Percentiles rank a stretch among this genome's conserved stretches.
phyloP scores from a whole-genome alignment of 345 rosid genomes.

The Eucalyptus marginata region DNA sequence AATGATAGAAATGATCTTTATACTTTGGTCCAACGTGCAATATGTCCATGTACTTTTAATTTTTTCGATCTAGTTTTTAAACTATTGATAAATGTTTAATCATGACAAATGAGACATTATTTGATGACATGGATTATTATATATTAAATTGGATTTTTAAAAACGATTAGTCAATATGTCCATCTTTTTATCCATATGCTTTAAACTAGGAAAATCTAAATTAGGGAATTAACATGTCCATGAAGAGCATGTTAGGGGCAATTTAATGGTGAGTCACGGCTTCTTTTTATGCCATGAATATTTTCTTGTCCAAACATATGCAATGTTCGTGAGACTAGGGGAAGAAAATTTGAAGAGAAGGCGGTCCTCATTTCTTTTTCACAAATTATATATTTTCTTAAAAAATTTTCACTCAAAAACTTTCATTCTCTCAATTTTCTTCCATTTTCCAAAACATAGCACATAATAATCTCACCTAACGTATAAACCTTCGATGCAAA shows the following conservation, averaged over 20 bases:
- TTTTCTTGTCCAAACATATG: background rate
- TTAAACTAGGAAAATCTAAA: background rate
- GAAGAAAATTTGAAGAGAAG: background rate
- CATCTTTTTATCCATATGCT: background rate
- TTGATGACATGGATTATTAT: background rate
- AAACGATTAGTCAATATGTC: background rate
- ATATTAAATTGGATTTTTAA: background rate
- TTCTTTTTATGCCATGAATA: background rate
- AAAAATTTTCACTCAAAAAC: background rate
- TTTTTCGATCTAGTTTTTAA: background rate
- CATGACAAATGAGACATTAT: background rate
- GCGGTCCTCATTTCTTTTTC: background rate
- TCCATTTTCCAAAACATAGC: background rate
- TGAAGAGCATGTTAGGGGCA: accelerated
- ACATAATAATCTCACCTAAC: background rate
- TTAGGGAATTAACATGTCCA: background rate
- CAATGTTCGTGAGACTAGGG: background rate
- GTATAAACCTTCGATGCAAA: background rate
- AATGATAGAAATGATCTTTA: background rate
- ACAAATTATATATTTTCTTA: no score
- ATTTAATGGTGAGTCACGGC: background rate
- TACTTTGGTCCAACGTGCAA: background rate
- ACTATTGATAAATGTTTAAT: background rate
- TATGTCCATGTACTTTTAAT: background rate
- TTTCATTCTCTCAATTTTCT: background rate